Base-by-base conservation (phyloP, 805 yeast genomes). In the Candida fluviatilis region DNA sequence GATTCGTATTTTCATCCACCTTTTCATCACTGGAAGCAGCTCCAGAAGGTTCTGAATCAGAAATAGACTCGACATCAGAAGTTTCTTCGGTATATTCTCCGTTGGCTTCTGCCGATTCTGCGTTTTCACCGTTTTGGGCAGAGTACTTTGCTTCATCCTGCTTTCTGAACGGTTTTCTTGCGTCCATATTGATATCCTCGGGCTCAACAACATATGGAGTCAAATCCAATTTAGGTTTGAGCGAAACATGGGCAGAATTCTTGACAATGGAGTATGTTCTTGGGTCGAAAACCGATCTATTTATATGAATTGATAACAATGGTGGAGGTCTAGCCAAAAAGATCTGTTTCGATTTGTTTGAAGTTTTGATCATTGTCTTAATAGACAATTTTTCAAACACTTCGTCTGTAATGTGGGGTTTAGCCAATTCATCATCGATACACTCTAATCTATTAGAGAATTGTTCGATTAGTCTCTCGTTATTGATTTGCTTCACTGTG, bases 241-340 rank as follows among this genome's bases (percentile, higher is more conserved):
- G 89, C 8, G 75, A 60, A n/a, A 91, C 91, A 36, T 78, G 75
- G 4, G 96, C 83, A 35, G 85, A 78, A 57, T 90, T 90, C 57
- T 91, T 91, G 46, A 86, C 76, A 18, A 88, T 84, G 69, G 76
- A 77, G 43, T 85, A 93, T 0, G 95, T 84, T 39, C 77, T 68
- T 39, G 93, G 86, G 58, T 91, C 97, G 59, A 89, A 91, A 11
- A 87, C 96, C 2, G 96, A 87, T 54, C 99, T 76, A 58, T 91
- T 91, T 45, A 91, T 84, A 58, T 93, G 98, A 31, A 91, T 75
- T 38, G 91, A 78, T 33, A 91, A 68, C 39, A 87, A 71, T 8
- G 89, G 83, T 1, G 97, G 95, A 0, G 93, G 91, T 51, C 90
- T 73, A 16, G 88, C 75, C 46, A 89, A 75, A 51, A 78, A 72